Evolutionary conservation across 2,329 filamentous ascomycete species (phyloP).

Genomic region (Colletotrichum melonis): DNA sequence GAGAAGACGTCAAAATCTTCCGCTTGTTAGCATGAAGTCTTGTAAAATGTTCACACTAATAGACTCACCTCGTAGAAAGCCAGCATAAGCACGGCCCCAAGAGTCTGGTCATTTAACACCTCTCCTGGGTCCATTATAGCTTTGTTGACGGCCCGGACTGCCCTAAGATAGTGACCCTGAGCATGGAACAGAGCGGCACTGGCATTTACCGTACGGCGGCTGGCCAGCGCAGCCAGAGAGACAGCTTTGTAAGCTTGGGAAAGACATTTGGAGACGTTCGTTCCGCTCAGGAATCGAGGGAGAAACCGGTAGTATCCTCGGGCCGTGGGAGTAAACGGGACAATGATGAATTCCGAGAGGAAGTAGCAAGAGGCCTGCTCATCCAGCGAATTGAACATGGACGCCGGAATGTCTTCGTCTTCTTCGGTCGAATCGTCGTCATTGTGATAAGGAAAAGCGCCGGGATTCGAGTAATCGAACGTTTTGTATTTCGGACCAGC

Average conservation of each 20-base stretch:
- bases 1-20: slow-evolving; percentile 36
- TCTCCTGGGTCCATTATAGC: slow-evolving; percentile 34
- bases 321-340: slow-evolving; percentile 13
- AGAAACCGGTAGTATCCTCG: slow-evolving; percentile 36
- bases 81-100: slow-evolving; percentile 34
- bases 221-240: slow-evolving; percentile 33
- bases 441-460: slow-evolving; percentile 18
- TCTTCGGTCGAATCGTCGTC: slow-evolving; percentile 24
- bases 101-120: slow-evolving; percentile 34
- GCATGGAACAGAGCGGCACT: slow-evolving; percentile 23
- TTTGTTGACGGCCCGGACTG: slow-evolving; percentile 34
- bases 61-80: slow-evolving; percentile 34
- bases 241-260: slow-evolving; percentile 34
- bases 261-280: slow-evolving; percentile 34
- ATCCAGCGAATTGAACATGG: slow-evolving; percentile 30
- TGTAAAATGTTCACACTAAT: not conserved
- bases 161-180: slow-evolving; percentile 35
- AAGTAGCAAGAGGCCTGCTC: slow-evolving; percentile 37
- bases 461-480: slow-evolving; percentile 28
- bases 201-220: slow-evolving; percentile 16
- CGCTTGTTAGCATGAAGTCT: not conserved
- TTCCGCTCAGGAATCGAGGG: slow-evolving; percentile 30
- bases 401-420: slow-evolving; percentile 25
- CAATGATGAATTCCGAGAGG: slow-evolving; percentile 35
- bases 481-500: slow-evolving; percentile 31